A percentile compares a stretch with the other conserved stretches of the same genome.
Conservation (phyloP, 192 early-diverging fungal genomes). For the Podila epicladia region DNA sequence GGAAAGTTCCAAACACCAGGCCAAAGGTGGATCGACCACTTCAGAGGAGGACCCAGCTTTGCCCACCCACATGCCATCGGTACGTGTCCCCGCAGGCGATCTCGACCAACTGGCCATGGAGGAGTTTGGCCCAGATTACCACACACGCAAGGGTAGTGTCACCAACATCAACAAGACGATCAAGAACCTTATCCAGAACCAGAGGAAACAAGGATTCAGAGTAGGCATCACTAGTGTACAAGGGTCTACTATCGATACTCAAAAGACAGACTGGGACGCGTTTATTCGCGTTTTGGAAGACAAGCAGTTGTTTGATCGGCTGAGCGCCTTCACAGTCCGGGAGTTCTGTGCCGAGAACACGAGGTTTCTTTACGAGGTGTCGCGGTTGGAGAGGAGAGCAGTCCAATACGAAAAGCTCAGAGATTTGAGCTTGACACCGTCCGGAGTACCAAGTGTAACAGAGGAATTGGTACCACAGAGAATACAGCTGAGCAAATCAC, state of each 20-base stretch:
- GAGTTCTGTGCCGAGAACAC: slow-evolving; percentile 52
- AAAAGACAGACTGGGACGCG: slow-evolving; percentile 42
- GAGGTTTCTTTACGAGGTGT: slow-evolving; percentile 41
- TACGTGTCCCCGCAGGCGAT: not conserved
- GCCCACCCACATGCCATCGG: not conserved
- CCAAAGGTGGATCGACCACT: no score
- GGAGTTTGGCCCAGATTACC: not conserved
- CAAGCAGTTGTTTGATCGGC: slow-evolving; percentile 16
- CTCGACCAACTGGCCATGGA: slow-evolving; percentile 1
- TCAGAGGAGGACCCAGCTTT: not conserved
- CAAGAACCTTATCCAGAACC: slow-evolving; percentile 18
- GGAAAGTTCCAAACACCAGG: not conserved
- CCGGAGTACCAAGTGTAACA: not conserved
- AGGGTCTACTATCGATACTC: not conserved
- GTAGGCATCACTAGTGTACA: not conserved
- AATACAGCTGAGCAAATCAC: slow-evolving; percentile 1
- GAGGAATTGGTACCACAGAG: not conserved
- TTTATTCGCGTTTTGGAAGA: slow-evolving; percentile 31
- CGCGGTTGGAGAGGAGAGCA: slow-evolving; percentile 33
- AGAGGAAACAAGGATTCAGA: slow-evolving; percentile 11
- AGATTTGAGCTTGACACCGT: slow-evolving; percentile 11
- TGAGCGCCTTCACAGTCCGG: slow-evolving; percentile 42
- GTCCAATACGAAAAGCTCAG: slow-evolving; percentile 35
- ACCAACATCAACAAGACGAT: slow-evolving; percentile 10
- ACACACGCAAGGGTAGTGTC: slow-evolving; percentile 4